phyloP scores from a whole-genome alignment of 2,329 filamentous ascomycete genomes.

The Colletotrichum euphorbiae region DNA sequence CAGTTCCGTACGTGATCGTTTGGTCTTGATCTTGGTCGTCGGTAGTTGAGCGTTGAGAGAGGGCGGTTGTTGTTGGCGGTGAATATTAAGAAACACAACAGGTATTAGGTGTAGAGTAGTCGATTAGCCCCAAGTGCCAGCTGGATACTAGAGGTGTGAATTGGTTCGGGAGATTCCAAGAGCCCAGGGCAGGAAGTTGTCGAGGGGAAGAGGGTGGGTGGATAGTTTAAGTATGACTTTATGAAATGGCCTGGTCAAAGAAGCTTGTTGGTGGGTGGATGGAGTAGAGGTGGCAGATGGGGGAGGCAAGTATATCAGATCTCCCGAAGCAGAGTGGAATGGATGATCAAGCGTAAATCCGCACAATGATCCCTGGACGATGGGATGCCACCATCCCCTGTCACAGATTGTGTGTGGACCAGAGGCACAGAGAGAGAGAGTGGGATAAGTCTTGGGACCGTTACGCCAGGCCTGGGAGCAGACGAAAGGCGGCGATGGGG shows the following conservation, averaged over 20 bases:
- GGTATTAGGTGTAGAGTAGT: constrained; percentile 44
- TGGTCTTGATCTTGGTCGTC: constrained; percentile 28
- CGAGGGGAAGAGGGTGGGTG: constrained; percentile 47
- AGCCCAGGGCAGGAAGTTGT: constrained; percentile 38
- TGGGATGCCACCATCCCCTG: constrained; percentile 58
- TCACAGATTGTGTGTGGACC: constrained; percentile 68
- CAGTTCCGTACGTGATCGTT: constrained; percentile 3
- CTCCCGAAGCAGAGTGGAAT: constrained; percentile 49
- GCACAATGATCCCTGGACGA: constrained; percentile 58
- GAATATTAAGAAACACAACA: constrained; percentile 44
- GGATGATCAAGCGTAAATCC: constrained; percentile 65
- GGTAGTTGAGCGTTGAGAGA: constrained; percentile 28
- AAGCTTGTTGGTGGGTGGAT: constrained; percentile 55
- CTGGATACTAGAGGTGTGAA: constrained; percentile 47
- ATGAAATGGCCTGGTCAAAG: constrained; percentile 51
- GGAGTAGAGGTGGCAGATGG: constrained; percentile 39
- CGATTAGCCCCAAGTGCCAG: constrained; percentile 51
- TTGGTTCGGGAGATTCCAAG: constrained; percentile 44
- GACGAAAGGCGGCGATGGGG: constrained; percentile 42
- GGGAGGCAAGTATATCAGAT: constrained; percentile 45
- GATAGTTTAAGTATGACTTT: constrained; percentile 62
- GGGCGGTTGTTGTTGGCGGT: constrained; percentile 30
- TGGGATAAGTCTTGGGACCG: constrained; percentile 39
- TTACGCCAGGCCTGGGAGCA: constrained; percentile 42
- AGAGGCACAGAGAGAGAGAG: constrained; percentile 38